These are phyloP conservation scores for Lophiostoma macrostomum DNA, from an alignment of 495 filamentous ascomycete genomes.

Conservation along the genomic window DNA sequence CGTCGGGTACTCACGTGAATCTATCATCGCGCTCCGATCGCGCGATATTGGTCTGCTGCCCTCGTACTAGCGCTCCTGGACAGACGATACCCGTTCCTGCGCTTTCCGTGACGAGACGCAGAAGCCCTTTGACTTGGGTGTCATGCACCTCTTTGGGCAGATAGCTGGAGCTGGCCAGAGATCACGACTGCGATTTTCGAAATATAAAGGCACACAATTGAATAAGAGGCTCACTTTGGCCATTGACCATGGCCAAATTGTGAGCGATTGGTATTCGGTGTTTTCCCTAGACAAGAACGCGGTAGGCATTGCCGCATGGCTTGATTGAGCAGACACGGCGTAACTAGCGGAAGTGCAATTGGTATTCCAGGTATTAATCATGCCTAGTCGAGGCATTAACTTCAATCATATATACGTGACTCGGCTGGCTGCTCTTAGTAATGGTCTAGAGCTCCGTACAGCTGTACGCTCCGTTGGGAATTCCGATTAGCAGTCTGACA, in stretches of 20 bases:
- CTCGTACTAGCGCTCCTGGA: constrained; percentile 22
- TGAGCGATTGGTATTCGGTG: constrained; percentile 37
- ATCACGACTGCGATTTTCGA: constrained; percentile 31
- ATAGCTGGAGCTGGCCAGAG: constrained; percentile 29
- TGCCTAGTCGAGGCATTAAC: too few species aligned
- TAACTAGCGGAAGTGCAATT: too few species aligned
- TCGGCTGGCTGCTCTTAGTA: too few species aligned
- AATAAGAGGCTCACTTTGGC: constrained; percentile 35
- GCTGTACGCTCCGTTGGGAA: too few species aligned
- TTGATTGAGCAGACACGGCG: too few species aligned
- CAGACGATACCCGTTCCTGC: constrained; percentile 31
- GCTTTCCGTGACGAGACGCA: constrained; percentile 33
- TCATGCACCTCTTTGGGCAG: constrained; percentile 30
- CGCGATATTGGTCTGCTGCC: constrained; percentile 34
- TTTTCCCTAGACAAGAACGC: constrained; percentile 37
- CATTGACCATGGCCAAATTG: constrained; percentile 31
- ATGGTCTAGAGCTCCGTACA: too few species aligned
- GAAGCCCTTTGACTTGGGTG: constrained; percentile 18
- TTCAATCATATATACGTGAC: too few species aligned
- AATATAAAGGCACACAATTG: constrained; percentile 31
- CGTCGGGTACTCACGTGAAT: constrained; percentile 25
- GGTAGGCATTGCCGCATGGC: constrained; percentile 30
- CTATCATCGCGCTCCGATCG: constrained; percentile 30
- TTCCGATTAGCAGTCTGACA: too few species aligned
- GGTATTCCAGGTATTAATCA: too few species aligned